Evolutionary conservation across 192 early-diverging fungal species (phyloP).

Genomic region (Coemansia sp.): DNA sequence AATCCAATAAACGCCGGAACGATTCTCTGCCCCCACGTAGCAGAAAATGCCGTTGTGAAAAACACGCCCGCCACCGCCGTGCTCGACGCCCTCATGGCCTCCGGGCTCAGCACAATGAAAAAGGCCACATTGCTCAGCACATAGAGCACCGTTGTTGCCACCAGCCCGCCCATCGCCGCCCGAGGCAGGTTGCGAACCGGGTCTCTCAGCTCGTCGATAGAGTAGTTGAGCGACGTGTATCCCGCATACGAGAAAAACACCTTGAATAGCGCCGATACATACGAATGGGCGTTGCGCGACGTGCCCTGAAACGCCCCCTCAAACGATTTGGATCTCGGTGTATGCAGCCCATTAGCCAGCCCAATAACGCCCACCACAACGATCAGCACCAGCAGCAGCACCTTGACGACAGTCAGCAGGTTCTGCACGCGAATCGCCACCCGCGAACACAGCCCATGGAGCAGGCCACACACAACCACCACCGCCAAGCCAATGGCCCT

Average conservation of each 20-base stretch:
- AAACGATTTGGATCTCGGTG: not conserved
- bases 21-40: slow-evolving; percentile 47
- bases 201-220: slow-evolving; percentile 57
- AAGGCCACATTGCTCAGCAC: slow-evolving; percentile 58
- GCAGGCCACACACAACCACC: slow-evolving; percentile 19
- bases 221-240: slow-evolving; percentile 60
- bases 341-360: not conserved
- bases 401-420: slow-evolving; percentile 48
- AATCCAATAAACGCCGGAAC: slow-evolving; percentile 52
- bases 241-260: slow-evolving; percentile 61
- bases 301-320: slow-evolving; percentile 24
- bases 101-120: slow-evolving; percentile 52
- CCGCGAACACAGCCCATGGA: slow-evolving; percentile 28
- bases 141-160: slow-evolving; percentile 56
- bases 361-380: slow-evolving; percentile 29
- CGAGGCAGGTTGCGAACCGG: slow-evolving; percentile 61
- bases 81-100: slow-evolving; percentile 23
- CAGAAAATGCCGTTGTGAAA: slow-evolving; percentile 47
- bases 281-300: slow-evolving; percentile 28
- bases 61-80: slow-evolving; percentile 55
- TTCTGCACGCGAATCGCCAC: slow-evolving; percentile 38
- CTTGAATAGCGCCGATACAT: slow-evolving; percentile 50
- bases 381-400: slow-evolving; percentile 45
- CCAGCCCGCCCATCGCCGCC: slow-evolving; percentile 54
- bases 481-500: slow-evolving; percentile 34